phyloP scores from a whole-genome alignment of 257 asterid species.

The Phtheirospermum japonicum region DNA sequence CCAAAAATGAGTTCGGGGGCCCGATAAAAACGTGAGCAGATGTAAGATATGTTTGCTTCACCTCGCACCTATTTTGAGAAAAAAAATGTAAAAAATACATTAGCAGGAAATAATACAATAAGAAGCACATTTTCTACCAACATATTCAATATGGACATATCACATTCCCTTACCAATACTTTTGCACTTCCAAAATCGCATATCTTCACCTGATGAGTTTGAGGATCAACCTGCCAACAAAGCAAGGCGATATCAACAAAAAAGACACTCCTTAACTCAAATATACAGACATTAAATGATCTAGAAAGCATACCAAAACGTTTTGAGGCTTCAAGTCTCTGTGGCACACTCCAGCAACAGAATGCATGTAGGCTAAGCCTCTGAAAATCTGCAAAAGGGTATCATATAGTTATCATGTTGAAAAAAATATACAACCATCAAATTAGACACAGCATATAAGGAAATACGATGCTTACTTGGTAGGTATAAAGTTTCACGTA shows the following conservation, averaged over 20 bases:
- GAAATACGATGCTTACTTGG: conserved; percentile 53
- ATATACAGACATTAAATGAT: not conserved
- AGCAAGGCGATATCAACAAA: conserved; percentile 24
- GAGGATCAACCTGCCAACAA: conserved; percentile 68
- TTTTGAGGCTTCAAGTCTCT: conserved; percentile 97
- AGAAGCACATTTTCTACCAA: conserved; percentile 13
- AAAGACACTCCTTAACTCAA: not conserved
- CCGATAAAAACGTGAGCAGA: conserved; percentile 93
- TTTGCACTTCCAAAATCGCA: conserved; percentile 99
- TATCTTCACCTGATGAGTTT: conserved; percentile 81
- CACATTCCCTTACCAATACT: conserved; percentile 61
- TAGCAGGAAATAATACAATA: conserved; percentile 2
- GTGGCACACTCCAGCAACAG: conserved; percentile 91
- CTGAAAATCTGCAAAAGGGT: conserved; percentile 67
- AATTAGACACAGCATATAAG: conserved; percentile 4
- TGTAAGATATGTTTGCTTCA: conserved; percentile 92
- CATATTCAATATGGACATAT: not conserved
- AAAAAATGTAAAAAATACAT: conserved; percentile 1
- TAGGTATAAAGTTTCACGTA: conserved; percentile 88
- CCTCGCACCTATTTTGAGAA: conserved; percentile 59
- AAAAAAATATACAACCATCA: conserved; percentile 15
- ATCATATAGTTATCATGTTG: conserved; percentile 14
- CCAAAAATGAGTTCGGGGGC: conserved; percentile 99
- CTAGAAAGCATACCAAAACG: conserved; percentile 56
- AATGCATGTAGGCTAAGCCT: conserved; percentile 95